Evolutionary conservation across 2,329 filamentous ascomycete species (phyloP), one percentile per base, ranked within the genome.

Genomic region (Fusarium tricinctum): DNA sequence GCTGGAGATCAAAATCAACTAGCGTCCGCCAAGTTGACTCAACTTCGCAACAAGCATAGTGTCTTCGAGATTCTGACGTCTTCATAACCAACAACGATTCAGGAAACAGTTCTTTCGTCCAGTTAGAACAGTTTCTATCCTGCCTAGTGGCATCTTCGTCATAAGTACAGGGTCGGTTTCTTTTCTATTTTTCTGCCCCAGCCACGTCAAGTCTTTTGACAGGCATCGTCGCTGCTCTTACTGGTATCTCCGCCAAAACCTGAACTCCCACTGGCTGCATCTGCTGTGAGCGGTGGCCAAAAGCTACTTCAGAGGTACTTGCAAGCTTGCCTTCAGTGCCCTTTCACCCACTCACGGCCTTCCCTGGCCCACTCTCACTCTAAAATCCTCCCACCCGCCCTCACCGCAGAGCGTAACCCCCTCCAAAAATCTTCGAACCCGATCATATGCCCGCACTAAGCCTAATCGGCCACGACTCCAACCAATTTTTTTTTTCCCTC

Each of bases 401-500:
- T 73, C 70, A 73, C 71, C 71, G 71, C 63, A 73, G 71, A 73
- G 71, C 69, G 70, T 63, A 65, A 63, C 49, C 71, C 69, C 71
- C 67, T 61, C 59, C 40, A 66, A 74, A 74, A 73, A 70, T 71
- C 58, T 72, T 62, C 47, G 68, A 63, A 73, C 67, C 71, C 71
- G 63, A 67, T 48, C 58, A 30, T 48, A 53, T 64, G 54, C 56
- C 57, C 50, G 58, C 73, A 66, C 77, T 79, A 79, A 73, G 63
- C 78, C 70, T 53, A 63, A 75, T 75, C 57, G 70, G 71, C 68
- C 71, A 65, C 69, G 72, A 75, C 69, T 73, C 68, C 58, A 74
- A 74, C 71, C 71, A 71, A 76, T 70, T 79, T 79, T 79, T 75
- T 75, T 72, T 78, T 79, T 75, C 72, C 70, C 69, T 67, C 71